Base-by-base conservation (phyloP, 768 basidiomycete genomes). In the Tylopilus felleus region DNA sequence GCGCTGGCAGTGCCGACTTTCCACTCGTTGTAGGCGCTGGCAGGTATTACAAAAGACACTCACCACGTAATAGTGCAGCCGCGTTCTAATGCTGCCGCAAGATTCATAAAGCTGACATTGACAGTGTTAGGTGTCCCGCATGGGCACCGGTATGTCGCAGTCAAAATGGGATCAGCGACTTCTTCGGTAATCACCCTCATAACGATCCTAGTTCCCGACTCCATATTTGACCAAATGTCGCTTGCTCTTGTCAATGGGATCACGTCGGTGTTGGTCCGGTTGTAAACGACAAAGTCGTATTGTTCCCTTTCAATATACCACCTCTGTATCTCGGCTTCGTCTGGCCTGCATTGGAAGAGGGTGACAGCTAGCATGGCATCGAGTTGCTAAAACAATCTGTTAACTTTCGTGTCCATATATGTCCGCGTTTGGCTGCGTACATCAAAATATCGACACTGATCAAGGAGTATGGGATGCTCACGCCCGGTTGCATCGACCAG, bases 281-380 rank as follows among this genome's bases (percentile, higher is more conserved):
- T 19, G 8, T 50, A 41, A 13, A 56, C 29, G 10, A 56, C 40
- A 5, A 57, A 56, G 13, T 56, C 39, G 2, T 56, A 56, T 17
- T 9, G 53, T 31, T 46, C 46, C 12, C 31, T 25, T 4, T 46
- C 28, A 0, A 50, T 50, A 12, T 56, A 57, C 56, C 56, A 50
- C 27, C 12, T 22, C 13, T 45, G 53, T 1, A 36, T 16, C 19
- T 43, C 19, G 8, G 21, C 47, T 49, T 56, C 40, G 7, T 56
- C 53, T 16, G 44, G 33, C 7, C 27, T 38, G 16, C 56, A 38
- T 13, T 28, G 42, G 25, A 23, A 39, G 9, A 49, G 52, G 6
- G 10, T 17, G 5, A 16, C 53, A 13, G 0, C 13, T 1, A 56
- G 33, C 49, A 51, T 42, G 35, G 5, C 16, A 47, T 51, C 25